Evolutionary conservation across 108 stramenopile species (phyloP).

Genomic region (Craspedostauros australis): DNA sequence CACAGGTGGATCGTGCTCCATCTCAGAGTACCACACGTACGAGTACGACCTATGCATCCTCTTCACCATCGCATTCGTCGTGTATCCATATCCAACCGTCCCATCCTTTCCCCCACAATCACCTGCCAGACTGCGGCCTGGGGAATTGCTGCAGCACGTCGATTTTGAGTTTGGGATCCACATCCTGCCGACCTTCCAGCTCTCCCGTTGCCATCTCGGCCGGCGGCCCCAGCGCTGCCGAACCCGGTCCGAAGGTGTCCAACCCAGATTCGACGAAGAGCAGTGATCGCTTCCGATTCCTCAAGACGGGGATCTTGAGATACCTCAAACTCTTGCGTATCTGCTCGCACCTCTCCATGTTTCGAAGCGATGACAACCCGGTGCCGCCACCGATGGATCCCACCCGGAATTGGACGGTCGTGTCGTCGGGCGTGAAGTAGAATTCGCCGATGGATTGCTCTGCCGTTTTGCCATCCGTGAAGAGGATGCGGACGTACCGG

Average conservation of each 20-base stretch:
- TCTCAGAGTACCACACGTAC: no score
- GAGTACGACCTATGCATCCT: no score
- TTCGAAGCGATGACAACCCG: constrained; percentile 17
- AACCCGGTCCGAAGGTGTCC: constrained; percentile 75
- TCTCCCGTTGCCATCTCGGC: constrained; percentile 59
- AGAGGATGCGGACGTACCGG: constrained; percentile 56
- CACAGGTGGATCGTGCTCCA: no score
- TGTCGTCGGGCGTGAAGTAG: constrained; percentile 78
- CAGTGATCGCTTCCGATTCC: constrained; percentile 66
- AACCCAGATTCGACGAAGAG: constrained; percentile 76
- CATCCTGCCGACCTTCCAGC: constrained; percentile 35
- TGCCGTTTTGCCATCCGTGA: constrained; percentile 53
- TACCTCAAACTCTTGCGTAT: constrained; percentile 73
- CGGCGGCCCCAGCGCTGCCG: constrained; percentile 63
- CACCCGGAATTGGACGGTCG: constrained; percentile 79
- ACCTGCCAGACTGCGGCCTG: no score
- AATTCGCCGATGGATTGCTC: constrained; percentile 72
- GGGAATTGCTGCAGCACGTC: constrained; percentile 59
- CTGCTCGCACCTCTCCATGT: constrained; percentile 62
- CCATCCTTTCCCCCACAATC: no score
- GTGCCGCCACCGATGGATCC: constrained; percentile 10
- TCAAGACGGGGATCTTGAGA: constrained; percentile 63
- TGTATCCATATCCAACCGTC: no score
- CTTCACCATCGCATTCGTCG: no score
- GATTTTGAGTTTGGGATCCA: constrained; percentile 59